Percentiles rank a stretch among this genome's conserved stretches.
Conservation (phyloP, 257 asterid genomes). For the Solanum bulbocastanum region DNA sequence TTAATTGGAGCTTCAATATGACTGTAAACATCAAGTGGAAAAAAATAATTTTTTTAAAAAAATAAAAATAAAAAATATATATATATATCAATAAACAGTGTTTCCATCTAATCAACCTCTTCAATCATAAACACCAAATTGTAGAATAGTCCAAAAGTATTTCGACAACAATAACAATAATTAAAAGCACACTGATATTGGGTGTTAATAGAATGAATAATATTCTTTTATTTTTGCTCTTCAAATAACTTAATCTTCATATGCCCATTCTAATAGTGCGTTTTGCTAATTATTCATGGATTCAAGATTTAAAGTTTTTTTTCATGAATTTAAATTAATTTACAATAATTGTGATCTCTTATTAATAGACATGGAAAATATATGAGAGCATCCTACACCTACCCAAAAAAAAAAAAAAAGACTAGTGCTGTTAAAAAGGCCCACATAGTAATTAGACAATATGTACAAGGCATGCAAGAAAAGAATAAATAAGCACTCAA, state of each 20-base stretch:
- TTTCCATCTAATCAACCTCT: not conserved
- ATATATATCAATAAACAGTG: constrained; percentile 8
- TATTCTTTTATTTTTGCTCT: not conserved
- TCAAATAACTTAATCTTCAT: not conserved
- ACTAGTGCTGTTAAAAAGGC: not conserved
- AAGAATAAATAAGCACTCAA: not conserved
- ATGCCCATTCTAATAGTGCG: not conserved
- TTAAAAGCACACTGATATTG: not conserved
- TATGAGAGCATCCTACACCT: too few species aligned
- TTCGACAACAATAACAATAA: not conserved
- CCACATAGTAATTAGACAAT: not conserved
- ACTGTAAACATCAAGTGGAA: too few species aligned
- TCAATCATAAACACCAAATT: not conserved
- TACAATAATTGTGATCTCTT: not conserved
- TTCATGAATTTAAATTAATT: too few species aligned
- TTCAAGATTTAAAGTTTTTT: too few species aligned
- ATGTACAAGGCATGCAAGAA: not conserved
- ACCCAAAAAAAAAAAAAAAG: not conserved
- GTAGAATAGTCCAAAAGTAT: not conserved
- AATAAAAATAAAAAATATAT: too few species aligned
- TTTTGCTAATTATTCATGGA: not conserved
- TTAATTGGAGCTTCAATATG: too few species aligned
- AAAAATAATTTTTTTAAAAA: too few species aligned
- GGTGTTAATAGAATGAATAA: not conserved
- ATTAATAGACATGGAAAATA: not conserved